phyloP scores from a whole-genome alignment of 192 early-diverging fungal species.

The Linderina pennispora region DNA sequence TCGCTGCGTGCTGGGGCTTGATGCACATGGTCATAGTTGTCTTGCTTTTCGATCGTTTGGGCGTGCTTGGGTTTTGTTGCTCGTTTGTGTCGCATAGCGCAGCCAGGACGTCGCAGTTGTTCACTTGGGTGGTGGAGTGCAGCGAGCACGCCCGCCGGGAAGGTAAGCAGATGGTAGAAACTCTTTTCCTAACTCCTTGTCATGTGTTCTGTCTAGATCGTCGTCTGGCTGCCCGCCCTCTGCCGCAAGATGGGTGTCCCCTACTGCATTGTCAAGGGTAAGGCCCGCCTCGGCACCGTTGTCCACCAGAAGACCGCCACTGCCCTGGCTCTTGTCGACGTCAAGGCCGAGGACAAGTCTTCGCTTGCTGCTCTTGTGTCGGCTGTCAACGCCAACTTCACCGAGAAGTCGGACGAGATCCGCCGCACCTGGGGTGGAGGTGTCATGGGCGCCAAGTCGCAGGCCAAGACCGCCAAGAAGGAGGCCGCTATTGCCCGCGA shows the following conservation, averaged over 20 bases:
- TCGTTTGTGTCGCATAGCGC: too few species aligned
- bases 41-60: not conserved
- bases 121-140: too few species aligned
- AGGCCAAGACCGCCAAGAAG: conserved; percentile 74
- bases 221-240: conserved; percentile 98
- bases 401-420: conserved; percentile 89
- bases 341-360: conserved; percentile 93
- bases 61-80: too few species aligned
- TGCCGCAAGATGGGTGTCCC: conserved; percentile 99
- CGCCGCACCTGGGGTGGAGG: conserved; percentile 98
- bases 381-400: conserved; percentile 93
- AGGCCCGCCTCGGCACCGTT: conserved; percentile 96
- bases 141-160: too few species aligned
- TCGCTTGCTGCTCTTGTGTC: conserved; percentile 80
- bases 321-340: conserved; percentile 90
- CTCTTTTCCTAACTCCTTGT: not conserved
- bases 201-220: conserved; percentile 50
- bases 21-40: not conserved
- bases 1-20: not conserved
- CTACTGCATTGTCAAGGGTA: conserved; percentile 99
- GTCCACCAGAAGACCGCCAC: conserved; percentile 99
- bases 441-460: conserved; percentile 92
- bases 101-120: too few species aligned
- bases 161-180: too few species aligned
- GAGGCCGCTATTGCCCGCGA: conserved; percentile 50